A percentile compares a stretch with the other conserved stretches of the same genome.
These are phyloP conservation scores for Schizosaccharomyces pombe DNA, from an alignment of 805 yeast genomes.

Conservation along the genomic window ASM294v3 CU329670.1:568501-569000, in stretches of 20 bases:
- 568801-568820: background rate
- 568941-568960: no score
- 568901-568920: no score
- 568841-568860: no score
- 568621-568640: constrained; percentile 24
- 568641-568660: constrained; percentile 45
- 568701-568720: constrained; percentile 48
- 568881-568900: no score
- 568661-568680: constrained; percentile 49
- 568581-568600: constrained; percentile 34
- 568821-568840: background rate
- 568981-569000: no score
- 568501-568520: constrained; percentile 45
- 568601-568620: constrained; percentile 19
- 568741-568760: constrained; percentile 21
- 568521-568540: constrained; percentile 44
- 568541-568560: constrained; percentile 62
- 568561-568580: constrained; percentile 78
- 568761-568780: background rate
- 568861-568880: no score
- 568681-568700: constrained; percentile 46
- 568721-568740: constrained; percentile 49
- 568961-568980: no score
- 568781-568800: background rate
- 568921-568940: no score